These are phyloP conservation scores for Cicer arietinum DNA, from an alignment of 306 rosid species.

Conservation along the genomic window DNA sequence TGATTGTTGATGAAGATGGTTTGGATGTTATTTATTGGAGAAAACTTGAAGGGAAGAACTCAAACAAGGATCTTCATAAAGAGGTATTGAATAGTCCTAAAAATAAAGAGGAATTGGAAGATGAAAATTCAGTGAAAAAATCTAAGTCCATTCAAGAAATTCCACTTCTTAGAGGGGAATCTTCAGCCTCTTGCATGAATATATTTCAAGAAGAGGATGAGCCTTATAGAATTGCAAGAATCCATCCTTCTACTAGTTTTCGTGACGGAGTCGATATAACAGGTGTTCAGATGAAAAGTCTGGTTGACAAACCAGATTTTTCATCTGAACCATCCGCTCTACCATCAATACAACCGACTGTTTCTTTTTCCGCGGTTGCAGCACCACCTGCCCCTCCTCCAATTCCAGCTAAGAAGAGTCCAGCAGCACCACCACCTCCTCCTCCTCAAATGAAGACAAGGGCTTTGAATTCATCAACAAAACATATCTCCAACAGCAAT, in stretches of 20 bases:
- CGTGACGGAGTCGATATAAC: no score
- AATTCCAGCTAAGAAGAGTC: conserved; percentile 40
- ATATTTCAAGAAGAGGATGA: conserved; percentile 35
- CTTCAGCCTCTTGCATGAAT: conserved; percentile 70
- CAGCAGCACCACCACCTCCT: conserved; percentile 54
- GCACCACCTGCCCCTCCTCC: conserved; percentile 46
- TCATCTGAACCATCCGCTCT: conserved; percentile 45
- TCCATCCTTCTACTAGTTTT: no score
- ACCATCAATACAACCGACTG: conserved; percentile 31
- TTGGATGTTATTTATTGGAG: conserved; percentile 94
- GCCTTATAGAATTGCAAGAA: conserved; percentile 20
- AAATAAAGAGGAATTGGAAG: conserved; percentile 23
- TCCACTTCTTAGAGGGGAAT: conserved; percentile 82
- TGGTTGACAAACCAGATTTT: conserved; percentile 42
- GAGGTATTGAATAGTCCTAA: conserved; percentile 41
- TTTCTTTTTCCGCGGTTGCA: conserved; percentile 46
- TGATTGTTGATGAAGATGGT: conserved; percentile 89
- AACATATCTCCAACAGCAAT: conserved; percentile 21
- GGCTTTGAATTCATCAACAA: conserved; percentile 53
- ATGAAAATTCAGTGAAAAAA: conserved; percentile 26
- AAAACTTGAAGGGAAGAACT: conserved; percentile 63
- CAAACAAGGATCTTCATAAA: conserved; percentile 45
- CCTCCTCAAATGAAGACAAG: conserved; percentile 46
- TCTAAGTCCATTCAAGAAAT: conserved; percentile 58
- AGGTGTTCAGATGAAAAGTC: no score